These are phyloP conservation scores for Blumeria hordei DNA, from an alignment of 2,329 filamentous ascomycete species.

Conservation along the genomic window DNA sequence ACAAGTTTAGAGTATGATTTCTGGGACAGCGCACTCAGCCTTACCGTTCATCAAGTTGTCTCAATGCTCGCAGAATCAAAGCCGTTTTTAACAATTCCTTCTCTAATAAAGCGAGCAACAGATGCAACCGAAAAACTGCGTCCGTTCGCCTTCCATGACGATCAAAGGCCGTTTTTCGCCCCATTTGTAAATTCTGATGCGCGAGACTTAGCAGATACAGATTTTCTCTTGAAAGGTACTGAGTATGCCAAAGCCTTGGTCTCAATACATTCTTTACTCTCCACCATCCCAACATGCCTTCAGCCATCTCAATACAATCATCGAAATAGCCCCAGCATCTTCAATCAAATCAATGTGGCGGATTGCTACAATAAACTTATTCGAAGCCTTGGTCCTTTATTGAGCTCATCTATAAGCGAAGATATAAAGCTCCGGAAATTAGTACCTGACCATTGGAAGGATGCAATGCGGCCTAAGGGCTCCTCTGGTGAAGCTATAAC, in stretches of 20 bases:
- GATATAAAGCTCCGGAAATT: slow-evolving; percentile 50
- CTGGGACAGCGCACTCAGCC: slow-evolving; percentile 39
- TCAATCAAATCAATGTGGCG: slow-evolving; percentile 57
- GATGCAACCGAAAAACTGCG: slow-evolving; percentile 41
- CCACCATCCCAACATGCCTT: slow-evolving; percentile 52
- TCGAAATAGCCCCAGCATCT: slow-evolving; percentile 32
- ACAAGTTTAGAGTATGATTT: slow-evolving; percentile 58
- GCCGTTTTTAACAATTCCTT: slow-evolving; percentile 59
- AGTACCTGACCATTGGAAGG: slow-evolving; percentile 44
- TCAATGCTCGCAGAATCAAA: slow-evolving; percentile 59
- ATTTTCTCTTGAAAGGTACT: slow-evolving; percentile 40
- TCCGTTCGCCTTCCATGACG: slow-evolving; percentile 31
- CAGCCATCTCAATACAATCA: slow-evolving; percentile 29
- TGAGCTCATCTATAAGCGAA: slow-evolving; percentile 65
- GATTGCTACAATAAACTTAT: slow-evolving; percentile 63
- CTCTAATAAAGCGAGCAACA: slow-evolving; percentile 52
- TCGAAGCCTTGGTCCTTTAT: slow-evolving; percentile 48
- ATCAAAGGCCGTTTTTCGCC: slow-evolving; percentile 40
- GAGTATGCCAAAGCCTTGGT: slow-evolving; percentile 55
- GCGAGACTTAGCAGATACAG: slow-evolving; percentile 16
- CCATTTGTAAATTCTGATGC: slow-evolving; percentile 28
- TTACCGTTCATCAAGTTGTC: slow-evolving; percentile 49
- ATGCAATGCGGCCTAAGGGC: slow-evolving; percentile 8
- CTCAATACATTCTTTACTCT: slow-evolving; percentile 50
- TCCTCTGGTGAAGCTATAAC: slow-evolving; percentile 3